Base-by-base conservation (phyloP, 495 filamentous ascomycete genomes). In the Penicillium crystallinum region DNA sequence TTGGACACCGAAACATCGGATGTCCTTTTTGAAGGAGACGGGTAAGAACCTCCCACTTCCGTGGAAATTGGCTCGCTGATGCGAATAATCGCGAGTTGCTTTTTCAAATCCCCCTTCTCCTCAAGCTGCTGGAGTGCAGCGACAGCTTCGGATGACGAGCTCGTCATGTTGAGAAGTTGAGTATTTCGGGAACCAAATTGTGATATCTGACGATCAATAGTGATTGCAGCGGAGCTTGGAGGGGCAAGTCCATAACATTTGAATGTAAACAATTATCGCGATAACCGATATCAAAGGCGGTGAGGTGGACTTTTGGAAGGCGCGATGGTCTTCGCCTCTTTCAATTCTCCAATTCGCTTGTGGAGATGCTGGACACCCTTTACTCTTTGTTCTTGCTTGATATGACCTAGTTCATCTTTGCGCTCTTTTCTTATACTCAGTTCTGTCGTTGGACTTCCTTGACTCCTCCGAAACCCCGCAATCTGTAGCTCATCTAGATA, bases 61-160 rank as follows among this genome's bases (percentile, higher is more conserved):
- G 76, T 67, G 25, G 79, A 82, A 43, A 90, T 84, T 40, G 85
- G 84, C 57, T 91, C 88, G 64, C 83, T 85, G 63, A 91, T 81
- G 46, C 81, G 82, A 54, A 92, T 71, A 56, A 95, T 87, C 49
- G 84, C 82, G 45, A 91, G 76, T 54, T 61, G 64, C n/a, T 62
- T 57, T 40, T 70, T 73, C 43, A 71, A 55, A n/a, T 72, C 66
- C 19, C 82, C 81, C 36, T 81, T 66, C 27, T 70, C 58, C n/a
- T 77, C 59, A 1, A 83, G 62, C 14, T 64, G 45, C 35, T 65
- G 63, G 30, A 81, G 67, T 41, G 68, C 60, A 30, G 64, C 53
- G 5, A 74, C 63, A 18, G 69, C 62, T 40, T 73, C 61, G 1
- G 67, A 52, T 42, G 64, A 58, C 33, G 49, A 35, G 2, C 44